These are phyloP conservation scores for Vachellia pachyceras DNA, from an alignment of 306 rosid species.

Conservation along the genomic window DNA sequence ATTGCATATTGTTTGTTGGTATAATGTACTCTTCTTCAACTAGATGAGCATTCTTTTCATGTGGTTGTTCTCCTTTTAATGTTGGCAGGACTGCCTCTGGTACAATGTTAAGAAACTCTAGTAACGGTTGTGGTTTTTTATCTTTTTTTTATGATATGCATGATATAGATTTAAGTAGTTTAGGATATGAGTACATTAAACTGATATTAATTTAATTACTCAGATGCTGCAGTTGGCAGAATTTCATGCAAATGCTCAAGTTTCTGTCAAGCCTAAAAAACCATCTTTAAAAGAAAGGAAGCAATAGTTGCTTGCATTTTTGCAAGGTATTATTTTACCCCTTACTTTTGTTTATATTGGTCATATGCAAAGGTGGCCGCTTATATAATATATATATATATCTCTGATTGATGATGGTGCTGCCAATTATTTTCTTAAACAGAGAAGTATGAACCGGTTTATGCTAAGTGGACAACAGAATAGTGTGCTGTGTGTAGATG, in stretches of 20 bases:
- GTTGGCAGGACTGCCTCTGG: slow-evolving; percentile 93
- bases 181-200: not conserved
- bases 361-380: slow-evolving; percentile 26
- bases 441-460: slow-evolving; percentile 96
- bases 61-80: slow-evolving; percentile 30
- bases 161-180: not conserved
- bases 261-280: slow-evolving; percentile 77
- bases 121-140: slow-evolving; percentile 5
- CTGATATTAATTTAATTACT: slow-evolving; percentile 46
- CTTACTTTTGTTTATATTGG: slow-evolving; percentile 29
- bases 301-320: slow-evolving; percentile 86
- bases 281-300: slow-evolving; percentile 88
- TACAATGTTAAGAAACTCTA: slow-evolving; percentile 46
- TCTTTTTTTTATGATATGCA: slow-evolving; percentile 1
- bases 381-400: slow-evolving; percentile 40
- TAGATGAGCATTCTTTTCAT: slow-evolving; percentile 23
- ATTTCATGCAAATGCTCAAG: slow-evolving; percentile 75
- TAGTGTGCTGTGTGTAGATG: slow-evolving; percentile 99
- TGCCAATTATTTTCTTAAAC: slow-evolving; percentile 44
- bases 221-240: slow-evolving; percentile 99
- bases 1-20: slow-evolving; percentile 28
- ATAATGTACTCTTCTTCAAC: not conserved
- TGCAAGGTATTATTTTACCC: slow-evolving; percentile 70
- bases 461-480: slow-evolving; percentile 98
- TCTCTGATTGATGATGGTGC: slow-evolving; percentile 28